Evolutionary conservation across 805 yeast species (phyloP), one percentile per base, ranked within the genome.

Genomic region (Alloascoidea hylecoeti): DNA sequence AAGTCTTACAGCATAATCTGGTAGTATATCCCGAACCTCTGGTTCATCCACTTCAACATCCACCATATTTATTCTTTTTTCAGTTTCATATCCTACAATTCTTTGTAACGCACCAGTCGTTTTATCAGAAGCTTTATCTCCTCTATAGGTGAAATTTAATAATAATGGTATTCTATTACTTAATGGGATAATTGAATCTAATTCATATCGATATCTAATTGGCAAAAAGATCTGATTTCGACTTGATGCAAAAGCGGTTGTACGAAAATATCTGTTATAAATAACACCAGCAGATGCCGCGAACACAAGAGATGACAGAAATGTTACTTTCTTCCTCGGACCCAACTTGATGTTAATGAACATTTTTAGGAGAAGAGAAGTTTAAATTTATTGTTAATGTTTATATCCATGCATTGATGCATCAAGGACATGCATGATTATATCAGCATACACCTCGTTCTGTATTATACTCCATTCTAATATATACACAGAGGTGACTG

Each of bases 1-100:
- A 9, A n/a, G n/a, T 9, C 30, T 23, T 23, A 76, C 70, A 15
- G 66, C 64, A 50, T 78, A 84, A 35, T 75, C 66, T 34, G 66
- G 53, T 54, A 72, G 54, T 40, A 82, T 56, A 6, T 72, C 81
- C 36, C 67, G 64, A 16, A 78, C 75, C 2, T 69, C 85, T 6
- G 67, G 68, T 43, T 72, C 72, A 49, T 82, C 92, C 23, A 76
- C 63, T 48, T 81, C 82, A 14, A 82, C 68, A 49, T 79, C 86
- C 5, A 78, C 92, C 60, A 75, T 60, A 47, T 73, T 71, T 23
- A 82, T 64, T 34, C 57, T 57, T 41, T 68, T 64, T 35, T 65
- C 68, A 35, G 75, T 68, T 39, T 67, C 70, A 36, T 56, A 54
- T 16, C 63, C 58, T 5, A 75, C 64, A 3, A 73, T 61, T 35